Evolutionary conservation across 2,329 filamentous ascomycete species (phyloP).

Genomic region (Rhinocladiella similis): DNA sequence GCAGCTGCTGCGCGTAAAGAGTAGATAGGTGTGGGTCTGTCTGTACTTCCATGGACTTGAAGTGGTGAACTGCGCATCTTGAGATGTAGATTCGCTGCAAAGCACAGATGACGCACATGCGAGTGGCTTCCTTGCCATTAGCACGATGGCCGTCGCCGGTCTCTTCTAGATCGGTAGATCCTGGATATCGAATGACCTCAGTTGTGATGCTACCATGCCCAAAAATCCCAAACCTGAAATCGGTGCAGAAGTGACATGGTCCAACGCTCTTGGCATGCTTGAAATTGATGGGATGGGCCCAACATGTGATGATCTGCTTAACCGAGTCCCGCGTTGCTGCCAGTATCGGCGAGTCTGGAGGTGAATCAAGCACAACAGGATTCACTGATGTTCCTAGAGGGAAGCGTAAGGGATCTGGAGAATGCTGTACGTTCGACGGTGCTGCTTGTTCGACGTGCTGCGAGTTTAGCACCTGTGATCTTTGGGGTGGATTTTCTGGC

Average conservation of each 20-base stretch:
- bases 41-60: background rate
- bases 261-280: conserved; percentile 8
- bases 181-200: conserved; percentile 15
- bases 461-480: too few species aligned
- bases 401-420: too few species aligned
- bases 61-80: conserved; percentile 19
- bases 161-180: conserved; percentile 17
- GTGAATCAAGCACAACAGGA: conserved; percentile 15
- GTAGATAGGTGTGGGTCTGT: too few species aligned
- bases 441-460: background rate
- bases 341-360: background rate
- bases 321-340: background rate
- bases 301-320: conserved; percentile 20
- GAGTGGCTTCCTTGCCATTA: conserved; percentile 18
- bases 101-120: conserved; percentile 29
- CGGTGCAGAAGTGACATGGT: conserved; percentile 26
- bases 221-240: conserved; percentile 27
- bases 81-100: conserved; percentile 25
- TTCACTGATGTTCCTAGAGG: background rate
- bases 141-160: conserved; percentile 18
- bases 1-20: conserved; percentile 13
- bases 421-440: too few species aligned
- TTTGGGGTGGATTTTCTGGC: too few species aligned
- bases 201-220: conserved; percentile 20
- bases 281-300: conserved; percentile 31